Percentiles rank a stretch among this genome's conserved stretches.
Conservation (phyloP, 2,329 filamentous ascomycete genomes). For the Alternaria conjuncta region DNA sequence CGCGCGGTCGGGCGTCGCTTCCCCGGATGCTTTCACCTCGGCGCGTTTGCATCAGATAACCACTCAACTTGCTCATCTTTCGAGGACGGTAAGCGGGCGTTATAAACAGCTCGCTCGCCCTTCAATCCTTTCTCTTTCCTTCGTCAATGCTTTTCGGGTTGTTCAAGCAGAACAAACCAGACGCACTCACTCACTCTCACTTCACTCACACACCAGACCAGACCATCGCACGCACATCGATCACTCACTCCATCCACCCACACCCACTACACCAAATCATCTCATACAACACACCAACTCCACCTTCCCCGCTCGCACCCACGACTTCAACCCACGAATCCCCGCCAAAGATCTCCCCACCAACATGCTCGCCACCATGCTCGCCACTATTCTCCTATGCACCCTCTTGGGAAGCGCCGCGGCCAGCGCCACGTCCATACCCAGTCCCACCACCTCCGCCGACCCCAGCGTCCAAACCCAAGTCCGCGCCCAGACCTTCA, state of each 20-base stretch:
- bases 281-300: not conserved
- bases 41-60: not conserved
- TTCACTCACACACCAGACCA: not conserved
- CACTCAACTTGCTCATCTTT: not conserved
- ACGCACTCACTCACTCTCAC: not conserved
- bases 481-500: not conserved
- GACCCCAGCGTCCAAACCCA: not conserved
- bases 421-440: not conserved
- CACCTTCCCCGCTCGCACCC: not conserved
- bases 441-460: not conserved
- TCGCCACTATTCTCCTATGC: not conserved
- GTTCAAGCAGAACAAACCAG: not conserved
- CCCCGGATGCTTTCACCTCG: not conserved
- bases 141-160: not conserved
- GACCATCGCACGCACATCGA: not conserved
- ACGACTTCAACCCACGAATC: rapidly evolving
- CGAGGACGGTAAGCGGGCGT: not conserved
- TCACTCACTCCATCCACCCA: not conserved
- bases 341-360: not conserved
- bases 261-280: not conserved
- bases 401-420: not conserved
- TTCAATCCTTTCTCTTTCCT: rapidly evolving
- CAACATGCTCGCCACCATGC: not conserved
- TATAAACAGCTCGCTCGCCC: not conserved
- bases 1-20: not conserved